Percentiles rank a stretch among this genome's conserved stretches.
These are phyloP conservation scores for Fusarium anguioides DNA, from an alignment of 2,329 filamentous ascomycete species.

Conservation along the genomic window DNA sequence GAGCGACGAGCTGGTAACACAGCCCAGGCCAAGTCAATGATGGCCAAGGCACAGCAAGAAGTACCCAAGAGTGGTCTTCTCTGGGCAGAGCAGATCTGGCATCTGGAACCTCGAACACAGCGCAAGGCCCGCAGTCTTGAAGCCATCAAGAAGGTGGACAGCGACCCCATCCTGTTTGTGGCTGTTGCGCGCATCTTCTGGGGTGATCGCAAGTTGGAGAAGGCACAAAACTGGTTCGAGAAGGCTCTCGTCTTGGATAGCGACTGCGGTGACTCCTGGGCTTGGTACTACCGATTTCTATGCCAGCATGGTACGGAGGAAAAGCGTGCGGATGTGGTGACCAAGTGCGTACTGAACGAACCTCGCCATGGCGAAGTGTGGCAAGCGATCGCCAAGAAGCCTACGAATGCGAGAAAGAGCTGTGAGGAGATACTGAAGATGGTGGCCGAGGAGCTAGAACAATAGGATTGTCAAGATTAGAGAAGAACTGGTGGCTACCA, in stretches of 20 bases:
- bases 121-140: constrained; percentile 91
- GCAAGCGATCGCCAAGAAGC: constrained; percentile 88
- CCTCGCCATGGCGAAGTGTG: constrained; percentile 93
- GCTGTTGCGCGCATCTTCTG: constrained; percentile 96
- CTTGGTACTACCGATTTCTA: constrained; percentile 97
- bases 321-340: constrained; percentile 86
- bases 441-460: constrained; percentile 67
- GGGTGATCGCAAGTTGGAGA: constrained; percentile 90
- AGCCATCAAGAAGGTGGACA: constrained; percentile 97
- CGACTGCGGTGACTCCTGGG: constrained; percentile 93
- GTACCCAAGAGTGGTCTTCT: constrained; percentile 87
- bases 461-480: constrained; percentile 10
- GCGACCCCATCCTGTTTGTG: constrained; percentile 87
- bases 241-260: constrained; percentile 90
- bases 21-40: constrained; percentile 86
- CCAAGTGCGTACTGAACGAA: constrained; percentile 84
- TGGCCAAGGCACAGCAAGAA: constrained; percentile 93
- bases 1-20: constrained; percentile 88
- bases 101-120: constrained; percentile 90
- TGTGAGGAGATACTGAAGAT: constrained; percentile 85
- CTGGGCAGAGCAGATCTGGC: constrained; percentile 95
- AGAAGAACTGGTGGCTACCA: background rate
- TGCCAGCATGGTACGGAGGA: constrained; percentile 92
- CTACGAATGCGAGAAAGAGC: constrained; percentile 78
- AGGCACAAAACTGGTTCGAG: constrained; percentile 97